Evolutionary conservation across 306 rosid species (phyloP).

Genomic region (Cicer pinnatifidum): DNA sequence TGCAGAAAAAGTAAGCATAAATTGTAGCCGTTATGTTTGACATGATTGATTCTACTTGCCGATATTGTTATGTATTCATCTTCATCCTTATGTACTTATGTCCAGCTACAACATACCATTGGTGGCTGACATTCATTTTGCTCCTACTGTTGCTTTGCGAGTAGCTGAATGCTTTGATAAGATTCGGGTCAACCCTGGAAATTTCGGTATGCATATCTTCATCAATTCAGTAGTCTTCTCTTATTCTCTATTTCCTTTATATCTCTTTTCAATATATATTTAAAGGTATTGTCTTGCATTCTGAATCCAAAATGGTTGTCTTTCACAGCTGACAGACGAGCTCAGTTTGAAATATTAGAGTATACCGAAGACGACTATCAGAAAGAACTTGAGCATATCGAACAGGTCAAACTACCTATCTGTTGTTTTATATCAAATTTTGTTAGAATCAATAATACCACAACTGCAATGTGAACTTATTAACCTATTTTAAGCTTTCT

Average conservation of each 20-base stretch:
- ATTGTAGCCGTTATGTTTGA: slow-evolving; percentile 22
- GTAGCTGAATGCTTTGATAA: slow-evolving; percentile 93
- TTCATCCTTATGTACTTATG: slow-evolving; percentile 36
- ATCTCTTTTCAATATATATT: background rate
- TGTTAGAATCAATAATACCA: slow-evolving; percentile 7
- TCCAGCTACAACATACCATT: slow-evolving; percentile 83
- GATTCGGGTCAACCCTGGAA: slow-evolving; percentile 94
- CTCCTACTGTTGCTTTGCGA: slow-evolving; percentile 80
- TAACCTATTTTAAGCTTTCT: slow-evolving; percentile 34
- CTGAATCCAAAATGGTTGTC: slow-evolving; percentile 46
- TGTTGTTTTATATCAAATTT: slow-evolving; percentile 10
- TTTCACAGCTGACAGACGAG: slow-evolving; percentile 92
- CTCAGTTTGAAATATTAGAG: slow-evolving; percentile 88
- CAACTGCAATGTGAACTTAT: slow-evolving; percentile 19
- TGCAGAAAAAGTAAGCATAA: slow-evolving; percentile 83
- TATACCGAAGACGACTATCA: slow-evolving; percentile 92
- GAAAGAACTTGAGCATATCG: slow-evolving; percentile 98
- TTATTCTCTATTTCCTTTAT: background rate
- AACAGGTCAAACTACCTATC: slow-evolving; percentile 59
- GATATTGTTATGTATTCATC: slow-evolving; percentile 28
- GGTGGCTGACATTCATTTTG: slow-evolving; percentile 94
- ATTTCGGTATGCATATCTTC: slow-evolving; percentile 66
- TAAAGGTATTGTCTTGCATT: slow-evolving; percentile 5
- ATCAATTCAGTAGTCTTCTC: slow-evolving; percentile 11
- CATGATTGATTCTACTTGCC: slow-evolving; percentile 29